Evolutionary conservation across 805 yeast genomes (phyloP).

Genomic region (Candida ascalaphidarum): DNA sequence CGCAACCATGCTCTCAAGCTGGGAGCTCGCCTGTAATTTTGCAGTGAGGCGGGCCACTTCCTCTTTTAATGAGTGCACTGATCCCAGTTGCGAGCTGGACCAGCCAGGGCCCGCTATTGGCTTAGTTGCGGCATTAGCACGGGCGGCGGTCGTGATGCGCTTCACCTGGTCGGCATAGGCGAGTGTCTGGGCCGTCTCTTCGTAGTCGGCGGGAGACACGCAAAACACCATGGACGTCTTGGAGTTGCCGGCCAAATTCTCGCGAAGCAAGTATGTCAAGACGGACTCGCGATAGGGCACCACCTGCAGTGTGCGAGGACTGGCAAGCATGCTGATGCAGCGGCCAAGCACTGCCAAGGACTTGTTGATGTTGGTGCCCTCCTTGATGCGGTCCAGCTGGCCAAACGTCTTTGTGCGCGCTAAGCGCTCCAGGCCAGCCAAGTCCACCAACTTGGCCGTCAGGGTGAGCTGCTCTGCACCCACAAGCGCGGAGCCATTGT

Average conservation of each 20-base stretch:
- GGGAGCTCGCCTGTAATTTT: conserved; percentile 9
- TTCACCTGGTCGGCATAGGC: conserved; percentile 76
- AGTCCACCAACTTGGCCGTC: conserved; percentile 60
- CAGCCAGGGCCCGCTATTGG: conserved; percentile 20
- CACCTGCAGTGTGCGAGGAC: conserved; percentile 35
- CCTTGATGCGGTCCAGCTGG: conserved; percentile 47
- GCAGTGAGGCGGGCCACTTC: conserved; percentile 24
- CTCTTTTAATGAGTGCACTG: conserved; percentile 18
- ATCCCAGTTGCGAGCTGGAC: conserved; percentile 18
- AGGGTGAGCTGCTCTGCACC: conserved; percentile 46
- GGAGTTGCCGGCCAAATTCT: conserved; percentile 77
- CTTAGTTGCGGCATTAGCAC: conserved; percentile 22
- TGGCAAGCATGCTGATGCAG: conserved; percentile 42
- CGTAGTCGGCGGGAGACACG: conserved; percentile 70
- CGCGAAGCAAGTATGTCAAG: conserved; percentile 68
- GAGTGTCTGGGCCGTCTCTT: conserved; percentile 68
- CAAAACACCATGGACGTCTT: conserved; percentile 86
- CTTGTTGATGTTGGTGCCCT: conserved; percentile 71
- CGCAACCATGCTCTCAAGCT: conserved; percentile 16
- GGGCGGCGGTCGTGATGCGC: conserved; percentile 56
- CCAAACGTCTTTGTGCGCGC: conserved; percentile 54
- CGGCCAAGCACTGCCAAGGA: conserved; percentile 74
- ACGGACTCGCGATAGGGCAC: conserved; percentile 71
- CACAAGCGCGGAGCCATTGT: conserved; percentile 7
- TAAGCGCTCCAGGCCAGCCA: conserved; percentile 79